Base-by-base conservation (phyloP, 352 stramenopile genomes). In the Globisporangium carolinianum region DNA sequence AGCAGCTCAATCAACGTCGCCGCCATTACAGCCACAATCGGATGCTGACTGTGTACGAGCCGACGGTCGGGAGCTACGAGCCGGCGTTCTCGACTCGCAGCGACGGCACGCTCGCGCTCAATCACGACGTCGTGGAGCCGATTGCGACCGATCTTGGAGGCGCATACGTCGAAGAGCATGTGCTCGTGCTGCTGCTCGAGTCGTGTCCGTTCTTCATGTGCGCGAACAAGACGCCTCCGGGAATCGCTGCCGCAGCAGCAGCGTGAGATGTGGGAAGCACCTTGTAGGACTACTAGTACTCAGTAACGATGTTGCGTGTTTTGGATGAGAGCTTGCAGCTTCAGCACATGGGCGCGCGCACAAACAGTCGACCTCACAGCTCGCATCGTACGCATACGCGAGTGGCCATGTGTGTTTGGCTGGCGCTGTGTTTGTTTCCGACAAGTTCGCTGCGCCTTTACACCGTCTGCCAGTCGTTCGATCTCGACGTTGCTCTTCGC, bases 31-130 rank as follows among this genome's bases (percentile, higher is more conserved):
- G 24, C 24, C 24, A 32, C 66, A 88, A 88, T 54, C 71, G 66
- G 4, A 42, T 89, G 24, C 69, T 87, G 38, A 76, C 66, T 11
- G 67, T 83, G 10, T 83, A 73, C 47, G 56, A 80, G 51, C 58
- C 58, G 1, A 32, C 15, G 24, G 15, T 50, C 8, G 51, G n/a
- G 43, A 18, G 46, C 10, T 42, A 52, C 5, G 14, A 55, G 3
- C 14, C 47, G 4, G 45, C 51, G 11, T 17, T 55, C 14, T 14
- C 11, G 45, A 9, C 8, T 9, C n/a, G 8, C 17, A n/a, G 8
- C n/a, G 45, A 48, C 45, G 11, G 45, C 45, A 24, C 45, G 4
- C 32, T 58, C 18, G 45, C 47, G 12, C 46, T 63, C n/a, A 54
- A 58, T 37, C 45, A 54, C 38, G 15, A 14, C 3, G 51, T 58